These are phyloP conservation scores for Gaultheria prostrata DNA, from an alignment of 148 eudicot genomes.

Conservation along the genomic window DNA sequence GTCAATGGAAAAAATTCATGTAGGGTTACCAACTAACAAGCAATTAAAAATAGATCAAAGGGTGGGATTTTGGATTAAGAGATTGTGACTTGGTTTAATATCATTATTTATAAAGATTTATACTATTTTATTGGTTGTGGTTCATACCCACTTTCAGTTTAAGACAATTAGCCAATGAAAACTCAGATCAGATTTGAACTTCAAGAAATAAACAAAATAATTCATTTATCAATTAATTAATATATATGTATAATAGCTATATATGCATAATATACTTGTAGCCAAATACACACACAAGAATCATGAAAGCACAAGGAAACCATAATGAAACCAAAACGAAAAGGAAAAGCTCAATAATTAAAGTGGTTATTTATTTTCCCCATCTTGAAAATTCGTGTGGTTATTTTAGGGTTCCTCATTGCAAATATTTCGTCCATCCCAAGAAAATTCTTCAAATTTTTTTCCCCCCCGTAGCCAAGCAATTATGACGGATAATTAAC, in stretches of 20 bases:
- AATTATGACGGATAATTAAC: neutral
- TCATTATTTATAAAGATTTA: neutral
- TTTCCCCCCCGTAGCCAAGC: neutral
- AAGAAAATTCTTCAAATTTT: neutral
- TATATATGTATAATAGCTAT: too few relatives aligned
- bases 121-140: neutral
- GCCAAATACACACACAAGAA: neutral
- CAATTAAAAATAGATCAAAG: constrained; percentile 16
- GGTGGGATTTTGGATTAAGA: neutral
- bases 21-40: constrained; percentile 31
- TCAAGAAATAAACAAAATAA: neutral
- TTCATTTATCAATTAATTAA: too few relatives aligned
- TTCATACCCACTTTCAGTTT: constrained; percentile 1
- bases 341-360: neutral
- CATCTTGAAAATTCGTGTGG: neutral
- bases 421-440: neutral
- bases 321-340: neutral
- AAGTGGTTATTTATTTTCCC: neutral
- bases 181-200: neutral
- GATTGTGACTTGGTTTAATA: neutral
- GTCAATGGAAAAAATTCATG: constrained; percentile 15
- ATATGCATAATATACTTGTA: neutral
- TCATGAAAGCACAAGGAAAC: constrained; percentile 1
- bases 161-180: constrained; percentile 4
- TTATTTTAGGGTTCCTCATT: constrained; percentile 15